These are phyloP conservation scores for Exsudoporus floridanus DNA, from an alignment of 1,284 basidiomycete species.

Conservation along the genomic window DNA sequence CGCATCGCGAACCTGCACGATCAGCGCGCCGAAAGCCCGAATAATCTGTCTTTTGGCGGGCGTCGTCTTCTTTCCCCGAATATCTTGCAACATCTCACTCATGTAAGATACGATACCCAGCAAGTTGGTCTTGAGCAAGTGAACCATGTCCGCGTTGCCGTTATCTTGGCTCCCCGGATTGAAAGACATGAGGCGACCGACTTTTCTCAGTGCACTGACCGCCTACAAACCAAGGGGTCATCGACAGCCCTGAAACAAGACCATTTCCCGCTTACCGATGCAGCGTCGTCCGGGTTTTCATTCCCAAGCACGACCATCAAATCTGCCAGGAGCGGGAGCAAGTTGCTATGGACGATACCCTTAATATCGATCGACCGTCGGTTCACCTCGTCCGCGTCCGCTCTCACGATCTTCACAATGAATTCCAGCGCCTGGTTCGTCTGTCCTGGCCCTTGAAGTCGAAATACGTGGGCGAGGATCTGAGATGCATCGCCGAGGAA, in stretches of 20 bases:
- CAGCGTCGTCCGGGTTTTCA: constrained; percentile 45
- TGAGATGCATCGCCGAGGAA: constrained; percentile 61
- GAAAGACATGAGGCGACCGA: constrained; percentile 43
- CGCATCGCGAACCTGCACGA: constrained; percentile 67
- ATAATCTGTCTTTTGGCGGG: constrained; percentile 73
- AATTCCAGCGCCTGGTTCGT: constrained; percentile 63
- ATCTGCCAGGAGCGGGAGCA: constrained; percentile 68
- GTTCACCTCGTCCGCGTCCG: constrained; percentile 29
- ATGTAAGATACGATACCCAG: constrained; percentile 80
- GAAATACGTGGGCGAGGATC: constrained; percentile 75
- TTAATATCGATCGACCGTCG: constrained; percentile 45
- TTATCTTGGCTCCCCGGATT: constrained; percentile 24
- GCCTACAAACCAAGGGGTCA: constrained; percentile 43
- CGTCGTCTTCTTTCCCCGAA: constrained; percentile 69
- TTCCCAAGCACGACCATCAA: constrained; percentile 79
- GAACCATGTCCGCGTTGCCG: constrained; percentile 44
- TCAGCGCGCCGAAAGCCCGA: constrained; percentile 76
- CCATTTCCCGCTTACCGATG: constrained; percentile 40
- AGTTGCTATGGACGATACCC: constrained; percentile 61
- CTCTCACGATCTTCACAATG: constrained; percentile 45
- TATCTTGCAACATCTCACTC: constrained; percentile 81
- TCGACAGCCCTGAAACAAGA: not conserved
- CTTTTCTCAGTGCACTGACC: constrained; percentile 58
- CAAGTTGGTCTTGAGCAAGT: constrained; percentile 72
- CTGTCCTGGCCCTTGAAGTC: constrained; percentile 52